Conservation (phyloP, 371 early-diverging fungal species). For the Mortierella sp. region DNA sequence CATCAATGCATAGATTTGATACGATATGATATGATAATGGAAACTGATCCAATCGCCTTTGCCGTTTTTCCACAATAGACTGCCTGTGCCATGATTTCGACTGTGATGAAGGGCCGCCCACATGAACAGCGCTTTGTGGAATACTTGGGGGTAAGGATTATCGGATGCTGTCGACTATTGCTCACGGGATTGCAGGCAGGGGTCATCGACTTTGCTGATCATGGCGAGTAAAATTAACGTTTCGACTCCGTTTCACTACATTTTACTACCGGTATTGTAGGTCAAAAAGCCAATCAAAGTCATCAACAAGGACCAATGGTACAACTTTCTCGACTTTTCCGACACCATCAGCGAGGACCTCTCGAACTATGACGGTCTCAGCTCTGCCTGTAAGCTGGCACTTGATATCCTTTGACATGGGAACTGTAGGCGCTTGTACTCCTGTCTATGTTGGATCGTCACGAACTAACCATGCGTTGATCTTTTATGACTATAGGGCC, state of each 20-base stretch:
- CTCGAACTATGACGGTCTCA: slow-evolving; percentile 71
- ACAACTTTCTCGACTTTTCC: slow-evolving; percentile 77
- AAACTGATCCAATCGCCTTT: neutral
- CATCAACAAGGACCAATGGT: slow-evolving; percentile 84
- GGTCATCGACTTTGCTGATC: neutral
- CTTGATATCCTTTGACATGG: neutral
- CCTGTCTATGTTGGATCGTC: neutral
- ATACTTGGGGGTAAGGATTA: slow-evolving; percentile 61
- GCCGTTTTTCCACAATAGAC: slow-evolving; percentile 50
- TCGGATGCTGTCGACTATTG: neutral
- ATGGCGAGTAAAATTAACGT: neutral
- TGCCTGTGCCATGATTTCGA: slow-evolving; percentile 70
- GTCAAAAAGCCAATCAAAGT: slow-evolving; percentile 73
- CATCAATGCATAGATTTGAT: neutral
- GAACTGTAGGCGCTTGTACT: neutral
- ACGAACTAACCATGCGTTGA: neutral
- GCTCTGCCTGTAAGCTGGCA: slow-evolving; percentile 72
- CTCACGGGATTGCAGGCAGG: neutral
- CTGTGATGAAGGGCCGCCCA: slow-evolving; percentile 63
- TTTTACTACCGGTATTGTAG: slow-evolving; percentile 22
- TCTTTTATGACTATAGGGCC: slow-evolving; percentile 62
- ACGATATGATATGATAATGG: neutral
- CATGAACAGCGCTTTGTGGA: slow-evolving; percentile 67
- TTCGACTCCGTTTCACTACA: neutral
- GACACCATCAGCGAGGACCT: slow-evolving; percentile 65